Conservation (phyloP, 1,139 yeast genomes). For the Hyphopichia wangnamkhiaoensis region DNA sequence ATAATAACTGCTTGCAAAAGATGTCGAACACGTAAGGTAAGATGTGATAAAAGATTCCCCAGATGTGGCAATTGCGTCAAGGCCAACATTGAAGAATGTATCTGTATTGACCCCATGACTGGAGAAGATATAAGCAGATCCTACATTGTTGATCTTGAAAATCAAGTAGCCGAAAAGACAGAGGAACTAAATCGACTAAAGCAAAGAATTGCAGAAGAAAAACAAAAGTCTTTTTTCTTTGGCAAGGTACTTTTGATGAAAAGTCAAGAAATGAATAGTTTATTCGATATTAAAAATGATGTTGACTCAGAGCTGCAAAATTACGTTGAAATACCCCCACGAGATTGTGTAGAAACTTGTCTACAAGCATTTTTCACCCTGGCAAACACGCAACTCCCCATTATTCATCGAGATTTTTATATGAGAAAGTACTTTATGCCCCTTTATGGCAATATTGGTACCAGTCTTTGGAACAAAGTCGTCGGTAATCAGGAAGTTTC, state of each 20-base stretch:
- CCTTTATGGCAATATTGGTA: slow-evolving; percentile 10
- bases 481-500: slow-evolving; percentile 3
- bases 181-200: neutral
- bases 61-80: slow-evolving; percentile 13
- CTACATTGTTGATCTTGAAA: slow-evolving; percentile 4
- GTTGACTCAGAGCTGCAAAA: slow-evolving; percentile 3
- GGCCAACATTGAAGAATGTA: slow-evolving; percentile 9
- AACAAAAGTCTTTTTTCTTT: neutral
- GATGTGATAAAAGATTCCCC: slow-evolving; percentile 14
- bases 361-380: slow-evolving; percentile 9
- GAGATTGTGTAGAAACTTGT: slow-evolving; percentile 9
- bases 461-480: slow-evolving; percentile 8
- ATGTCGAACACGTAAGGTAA: slow-evolving; percentile 12
- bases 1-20: slow-evolving; percentile 15
- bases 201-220: neutral
- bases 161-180: neutral
- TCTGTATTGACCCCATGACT: slow-evolving; percentile 13
- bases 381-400: slow-evolving; percentile 12
- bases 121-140: slow-evolving; percentile 7
- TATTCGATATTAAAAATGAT: no score
- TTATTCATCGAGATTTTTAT: slow-evolving; percentile 13
- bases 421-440: slow-evolving; percentile 11
- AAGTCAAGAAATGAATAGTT: slow-evolving; percentile 1
- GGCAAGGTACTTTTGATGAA: slow-evolving; percentile 8
- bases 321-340: slow-evolving; percentile 7